A percentile compares a stretch with the other conserved stretches of the same genome.
phyloP scores from a whole-genome alignment of 352 stramenopile species.

The Pythium sp. region DNA sequence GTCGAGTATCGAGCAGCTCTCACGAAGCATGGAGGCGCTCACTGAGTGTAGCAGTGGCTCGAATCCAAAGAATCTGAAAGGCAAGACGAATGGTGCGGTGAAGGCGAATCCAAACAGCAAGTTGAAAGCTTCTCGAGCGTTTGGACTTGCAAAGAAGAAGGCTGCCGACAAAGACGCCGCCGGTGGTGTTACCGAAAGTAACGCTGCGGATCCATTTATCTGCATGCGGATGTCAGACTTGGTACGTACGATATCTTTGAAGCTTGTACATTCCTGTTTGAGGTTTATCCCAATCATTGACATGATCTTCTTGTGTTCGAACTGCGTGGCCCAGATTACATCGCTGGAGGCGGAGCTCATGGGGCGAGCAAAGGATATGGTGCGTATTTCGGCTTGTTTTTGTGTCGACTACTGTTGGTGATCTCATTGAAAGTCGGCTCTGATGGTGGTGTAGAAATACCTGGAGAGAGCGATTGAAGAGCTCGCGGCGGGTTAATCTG shows the following conservation, averaged over 20 bases:
- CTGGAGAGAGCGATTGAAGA: conserved; percentile 14
- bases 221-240: conserved; percentile 33
- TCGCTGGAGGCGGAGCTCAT: conserved; percentile 31
- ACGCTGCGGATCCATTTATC: conserved; percentile 30
- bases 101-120: conserved; percentile 2
- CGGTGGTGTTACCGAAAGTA: background rate
- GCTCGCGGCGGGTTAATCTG: background rate
- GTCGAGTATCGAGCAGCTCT: conserved; percentile 1
- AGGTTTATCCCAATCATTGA: background rate
- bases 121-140: conserved; percentile 1
- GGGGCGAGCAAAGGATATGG: conserved; percentile 37
- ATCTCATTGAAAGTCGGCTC: background rate
- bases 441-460: background rate
- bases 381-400: conserved; percentile 8
- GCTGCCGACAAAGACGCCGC: background rate
- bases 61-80: background rate
- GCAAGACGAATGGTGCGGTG: background rate
- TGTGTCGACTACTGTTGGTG: background rate
- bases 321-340: conserved; percentile 20
- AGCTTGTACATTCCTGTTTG: background rate
- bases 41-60: background rate
- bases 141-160: background rate
- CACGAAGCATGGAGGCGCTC: background rate
- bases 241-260: conserved; percentile 14
- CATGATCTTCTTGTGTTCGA: background rate